A percentile compares a stretch with the other conserved stretches of the same genome.
These are phyloP conservation scores for Debaryomycetaceae sp. DNA, from an alignment of 1,139 yeast genomes.

Conservation along the genomic window DNA sequence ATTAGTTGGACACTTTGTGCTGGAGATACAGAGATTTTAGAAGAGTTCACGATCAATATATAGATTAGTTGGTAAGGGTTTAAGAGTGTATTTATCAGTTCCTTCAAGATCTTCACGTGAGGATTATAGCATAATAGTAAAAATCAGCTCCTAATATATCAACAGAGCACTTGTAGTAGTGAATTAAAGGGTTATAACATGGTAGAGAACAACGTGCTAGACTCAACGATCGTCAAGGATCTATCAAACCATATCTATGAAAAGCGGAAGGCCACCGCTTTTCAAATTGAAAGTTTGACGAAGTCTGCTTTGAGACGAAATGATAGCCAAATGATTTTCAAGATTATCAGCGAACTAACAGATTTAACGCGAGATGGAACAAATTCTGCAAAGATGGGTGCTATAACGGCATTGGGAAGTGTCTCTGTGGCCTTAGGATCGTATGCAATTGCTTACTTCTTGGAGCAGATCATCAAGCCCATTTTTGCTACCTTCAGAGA, in stretches of 20 bases:
- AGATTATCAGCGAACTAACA: slow-evolving; percentile 40
- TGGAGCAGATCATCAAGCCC: slow-evolving; percentile 87
- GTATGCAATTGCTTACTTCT: slow-evolving; percentile 53
- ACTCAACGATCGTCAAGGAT: slow-evolving; percentile 75
- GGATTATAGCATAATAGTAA: neutral
- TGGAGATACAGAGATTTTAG: too few relatives aligned
- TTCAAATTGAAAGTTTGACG: slow-evolving; percentile 79
- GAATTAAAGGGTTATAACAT: slow-evolving; percentile 9
- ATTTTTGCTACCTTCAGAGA: slow-evolving; percentile 95
- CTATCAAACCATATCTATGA: slow-evolving; percentile 89
- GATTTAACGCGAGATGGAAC: slow-evolving; percentile 42
- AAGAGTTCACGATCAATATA: too few relatives aligned
- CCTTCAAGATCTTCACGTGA: neutral
- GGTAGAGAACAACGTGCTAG: slow-evolving; percentile 43
- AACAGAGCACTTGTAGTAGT: neutral
- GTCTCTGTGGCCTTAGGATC: slow-evolving; percentile 49
- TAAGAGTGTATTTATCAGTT: neutral
- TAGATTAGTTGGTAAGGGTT: too few relatives aligned
- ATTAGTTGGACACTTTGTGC: too few relatives aligned
- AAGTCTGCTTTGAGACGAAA: slow-evolving; percentile 67
- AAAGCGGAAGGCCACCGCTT: slow-evolving; percentile 90
- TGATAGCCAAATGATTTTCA: slow-evolving; percentile 64
- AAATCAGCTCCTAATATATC: neutral
- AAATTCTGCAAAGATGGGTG: slow-evolving; percentile 48
- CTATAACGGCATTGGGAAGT: slow-evolving; percentile 49